phyloP scores from a whole-genome alignment of 371 early-diverging fungal species.

The Mucor velutinosus region DNA sequence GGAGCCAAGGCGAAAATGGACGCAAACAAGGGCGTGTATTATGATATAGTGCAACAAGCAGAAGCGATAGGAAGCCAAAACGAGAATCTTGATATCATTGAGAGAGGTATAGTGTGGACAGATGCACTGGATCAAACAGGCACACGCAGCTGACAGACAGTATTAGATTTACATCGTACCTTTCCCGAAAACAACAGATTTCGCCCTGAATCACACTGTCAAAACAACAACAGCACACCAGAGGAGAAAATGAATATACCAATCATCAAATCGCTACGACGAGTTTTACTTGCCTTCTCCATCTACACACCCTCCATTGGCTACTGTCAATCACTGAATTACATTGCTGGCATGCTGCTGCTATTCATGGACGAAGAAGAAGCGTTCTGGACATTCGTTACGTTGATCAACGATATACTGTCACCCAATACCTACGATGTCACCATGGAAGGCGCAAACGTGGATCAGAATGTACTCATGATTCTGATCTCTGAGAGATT shows the following conservation, averaged over 20 bases:
- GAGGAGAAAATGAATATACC: slow-evolving; percentile 49
- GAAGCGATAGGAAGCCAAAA: slow-evolving; percentile 51
- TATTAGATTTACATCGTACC: slow-evolving; percentile 78
- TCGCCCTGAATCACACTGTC: slow-evolving; percentile 7
- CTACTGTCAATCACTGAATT: slow-evolving; percentile 88
- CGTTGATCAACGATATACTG: slow-evolving; percentile 70
- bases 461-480: slow-evolving; percentile 82
- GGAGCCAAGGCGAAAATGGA: slow-evolving; percentile 73
- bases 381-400: slow-evolving; percentile 83
- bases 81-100: slow-evolving; percentile 77
- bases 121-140: not conserved
- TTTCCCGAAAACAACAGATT: slow-evolving; percentile 79
- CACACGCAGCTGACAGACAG: not conserved
- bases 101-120: slow-evolving; percentile 46
- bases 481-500: slow-evolving; percentile 57
- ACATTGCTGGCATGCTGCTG: slow-evolving; percentile 80
- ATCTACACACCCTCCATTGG: slow-evolving; percentile 73
- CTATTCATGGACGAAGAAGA: slow-evolving; percentile 80
- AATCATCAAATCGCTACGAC: slow-evolving; percentile 66
- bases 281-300: slow-evolving; percentile 74
- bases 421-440: slow-evolving; percentile 81
- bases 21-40: slow-evolving; percentile 66
- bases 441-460: slow-evolving; percentile 79
- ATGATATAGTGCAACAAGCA: slow-evolving; percentile 56
- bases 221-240: slow-evolving; percentile 17